Conservation (phyloP, 2,329 filamentous ascomycete genomes). For the Cordyceps cicadae region DNA sequence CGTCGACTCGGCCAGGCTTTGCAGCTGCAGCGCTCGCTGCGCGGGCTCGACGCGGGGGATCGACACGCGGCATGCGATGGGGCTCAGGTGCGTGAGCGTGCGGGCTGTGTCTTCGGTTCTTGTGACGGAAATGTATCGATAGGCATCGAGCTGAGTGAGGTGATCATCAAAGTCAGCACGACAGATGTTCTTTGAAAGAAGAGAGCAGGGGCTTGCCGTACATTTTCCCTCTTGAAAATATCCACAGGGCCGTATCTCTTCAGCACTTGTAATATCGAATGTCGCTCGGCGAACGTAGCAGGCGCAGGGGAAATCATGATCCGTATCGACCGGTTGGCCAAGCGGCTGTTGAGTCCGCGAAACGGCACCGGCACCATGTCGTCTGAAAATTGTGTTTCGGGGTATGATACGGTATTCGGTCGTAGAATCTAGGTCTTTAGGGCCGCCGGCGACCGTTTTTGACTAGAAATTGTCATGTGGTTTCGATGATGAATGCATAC, state of each 20-base stretch:
- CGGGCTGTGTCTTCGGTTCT: conserved; percentile 30
- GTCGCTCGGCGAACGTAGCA: conserved; percentile 44
- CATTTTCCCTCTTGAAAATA: conserved; percentile 34
- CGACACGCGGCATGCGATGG: conserved; percentile 37
- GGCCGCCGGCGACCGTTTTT: background rate
- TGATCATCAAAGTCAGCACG: background rate
- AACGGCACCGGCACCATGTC: conserved; percentile 3
- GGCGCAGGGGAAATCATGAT: conserved; percentile 45
- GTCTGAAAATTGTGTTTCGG: background rate
- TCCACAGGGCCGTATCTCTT: conserved; percentile 43
- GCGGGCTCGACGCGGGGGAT: conserved; percentile 20
- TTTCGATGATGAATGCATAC: background rate
- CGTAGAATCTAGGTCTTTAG: background rate
- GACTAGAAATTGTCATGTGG: background rate
- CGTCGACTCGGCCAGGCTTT: conserved; percentile 2
- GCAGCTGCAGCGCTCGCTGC: conserved; percentile 22
- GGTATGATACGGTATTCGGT: background rate
- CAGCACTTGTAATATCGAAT: conserved; percentile 44
- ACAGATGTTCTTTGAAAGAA: background rate
- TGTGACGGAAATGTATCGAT: conserved; percentile 34
- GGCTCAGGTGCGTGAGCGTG: conserved; percentile 35
- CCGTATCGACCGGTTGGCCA: conserved; percentile 35
- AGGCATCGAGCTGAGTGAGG: background rate
- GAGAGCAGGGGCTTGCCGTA: background rate
- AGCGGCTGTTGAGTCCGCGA: conserved; percentile 12